phyloP scores from a whole-genome alignment of 208 protist genomes.

The Crithidia mellificae region DNA sequence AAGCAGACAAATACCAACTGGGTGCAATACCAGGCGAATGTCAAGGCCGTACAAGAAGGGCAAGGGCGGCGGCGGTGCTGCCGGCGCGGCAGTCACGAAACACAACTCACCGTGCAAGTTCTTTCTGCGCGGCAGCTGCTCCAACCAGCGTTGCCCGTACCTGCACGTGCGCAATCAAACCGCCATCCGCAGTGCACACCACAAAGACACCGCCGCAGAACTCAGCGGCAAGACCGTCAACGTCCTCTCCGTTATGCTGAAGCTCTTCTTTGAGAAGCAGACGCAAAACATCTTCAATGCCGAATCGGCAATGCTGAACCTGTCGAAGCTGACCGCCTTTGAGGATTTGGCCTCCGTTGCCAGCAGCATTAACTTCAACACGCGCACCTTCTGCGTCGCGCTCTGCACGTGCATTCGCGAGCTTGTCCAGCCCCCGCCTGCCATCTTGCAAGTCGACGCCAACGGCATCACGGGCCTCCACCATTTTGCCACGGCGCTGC shows the following conservation, averaged over 20 bases:
- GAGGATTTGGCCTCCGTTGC: constrained; percentile 61
- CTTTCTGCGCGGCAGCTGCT: constrained; percentile 70
- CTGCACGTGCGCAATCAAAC: constrained; percentile 66
- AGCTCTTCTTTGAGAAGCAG: constrained; percentile 90
- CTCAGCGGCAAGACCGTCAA: constrained; percentile 27
- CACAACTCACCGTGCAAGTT: constrained; percentile 61
- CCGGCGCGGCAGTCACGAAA: constrained; percentile 21
- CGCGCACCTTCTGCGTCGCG: constrained; percentile 72
- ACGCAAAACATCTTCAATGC: constrained; percentile 61
- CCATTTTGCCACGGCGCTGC: constrained; percentile 60
- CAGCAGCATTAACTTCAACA: constrained; percentile 85
- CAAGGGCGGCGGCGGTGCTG: constrained; percentile 35
- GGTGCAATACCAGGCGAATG: no score
- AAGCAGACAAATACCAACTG: no score
- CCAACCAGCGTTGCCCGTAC: constrained; percentile 72
- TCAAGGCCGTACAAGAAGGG: constrained; percentile 72
- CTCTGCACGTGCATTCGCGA: constrained; percentile 72
- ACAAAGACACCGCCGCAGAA: constrained; percentile 16
- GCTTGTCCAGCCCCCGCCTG: constrained; percentile 64
- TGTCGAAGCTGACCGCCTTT: constrained; percentile 50
- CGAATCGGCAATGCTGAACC: constrained; percentile 52
- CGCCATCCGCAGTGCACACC: constrained; percentile 16
- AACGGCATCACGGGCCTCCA: constrained; percentile 68
- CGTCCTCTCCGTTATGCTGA: constrained; percentile 79
- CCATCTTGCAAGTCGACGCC: constrained; percentile 56